Conservation (phyloP, 352 stramenopile genomes). For the Phytophthora tubulina region DNA sequence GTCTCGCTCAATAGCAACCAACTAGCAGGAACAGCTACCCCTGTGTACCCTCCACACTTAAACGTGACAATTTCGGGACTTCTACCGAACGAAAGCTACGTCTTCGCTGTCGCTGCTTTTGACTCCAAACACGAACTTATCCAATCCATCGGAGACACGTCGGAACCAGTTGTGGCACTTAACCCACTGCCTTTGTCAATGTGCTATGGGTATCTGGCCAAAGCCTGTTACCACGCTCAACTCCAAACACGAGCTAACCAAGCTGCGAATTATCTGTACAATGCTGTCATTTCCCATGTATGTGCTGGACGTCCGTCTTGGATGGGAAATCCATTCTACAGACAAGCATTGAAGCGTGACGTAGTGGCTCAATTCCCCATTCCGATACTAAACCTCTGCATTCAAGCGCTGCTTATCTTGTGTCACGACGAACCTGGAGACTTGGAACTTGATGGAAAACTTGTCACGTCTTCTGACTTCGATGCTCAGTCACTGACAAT, state of each 20-base stretch:
- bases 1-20: conserved; percentile 83
- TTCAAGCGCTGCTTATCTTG: conserved; percentile 64
- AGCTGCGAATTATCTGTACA: conserved; percentile 61
- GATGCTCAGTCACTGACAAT: conserved; percentile 42
- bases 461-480: conserved; percentile 36
- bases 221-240: conserved; percentile 52
- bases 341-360: conserved; percentile 59
- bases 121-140: conserved; percentile 73
- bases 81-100: conserved; percentile 78
- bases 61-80: conserved; percentile 62
- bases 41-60: conserved; percentile 42
- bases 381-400: conserved; percentile 60
- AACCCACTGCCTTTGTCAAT: conserved; percentile 71
- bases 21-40: conserved; percentile 66
- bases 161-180: conserved; percentile 63
- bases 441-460: conserved; percentile 49
- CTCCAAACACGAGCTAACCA: conserved; percentile 41
- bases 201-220: conserved; percentile 81
- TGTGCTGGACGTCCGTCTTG: conserved; percentile 46
- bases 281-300: conserved; percentile 50
- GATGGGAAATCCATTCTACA: conserved; percentile 71
- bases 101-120: conserved; percentile 86
- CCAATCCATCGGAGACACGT: conserved; percentile 72
- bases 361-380: conserved; percentile 61
- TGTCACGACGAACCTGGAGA: conserved; percentile 61